Conservation (phyloP, 108 stramenopile genomes). For the Nitzschia putrida region DNA sequence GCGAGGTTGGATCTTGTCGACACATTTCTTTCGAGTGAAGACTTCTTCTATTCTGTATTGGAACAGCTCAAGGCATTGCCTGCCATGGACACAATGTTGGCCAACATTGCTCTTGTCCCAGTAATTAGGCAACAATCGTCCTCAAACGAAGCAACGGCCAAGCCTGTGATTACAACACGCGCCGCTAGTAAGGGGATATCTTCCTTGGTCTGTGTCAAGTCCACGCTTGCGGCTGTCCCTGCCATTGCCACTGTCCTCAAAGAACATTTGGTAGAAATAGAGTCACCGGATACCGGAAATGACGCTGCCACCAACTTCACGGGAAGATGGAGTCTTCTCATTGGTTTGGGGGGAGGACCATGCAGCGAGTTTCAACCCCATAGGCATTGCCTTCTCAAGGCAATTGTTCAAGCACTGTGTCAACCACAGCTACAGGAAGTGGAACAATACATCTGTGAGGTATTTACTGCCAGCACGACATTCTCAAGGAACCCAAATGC, state of each 20-base stretch:
- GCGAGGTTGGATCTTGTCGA: constrained; percentile 87
- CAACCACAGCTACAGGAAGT: constrained; percentile 69
- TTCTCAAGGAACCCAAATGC: constrained; percentile 77
- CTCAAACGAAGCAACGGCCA: constrained; percentile 5
- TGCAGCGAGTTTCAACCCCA: constrained; percentile 12
- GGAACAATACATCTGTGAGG: constrained; percentile 55
- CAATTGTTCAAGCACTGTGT: constrained; percentile 71
- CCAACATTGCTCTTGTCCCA: constrained; percentile 67
- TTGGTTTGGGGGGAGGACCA: constrained; percentile 64
- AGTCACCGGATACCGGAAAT: constrained; percentile 13
- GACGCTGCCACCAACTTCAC: constrained; percentile 45
- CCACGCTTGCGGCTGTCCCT: constrained; percentile 66
- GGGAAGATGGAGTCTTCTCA: constrained; percentile 56
- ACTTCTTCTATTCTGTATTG: constrained; percentile 82
- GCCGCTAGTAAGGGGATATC: constrained; percentile 84
- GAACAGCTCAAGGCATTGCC: constrained; percentile 80
- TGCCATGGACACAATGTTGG: constrained; percentile 82
- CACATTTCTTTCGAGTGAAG: constrained; percentile 72
- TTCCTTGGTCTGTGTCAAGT: constrained; percentile 84
- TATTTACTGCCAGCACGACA: constrained; percentile 78
- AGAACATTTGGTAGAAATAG: constrained; percentile 49
- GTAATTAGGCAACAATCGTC: constrained; percentile 3
- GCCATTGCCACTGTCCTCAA: constrained; percentile 65
- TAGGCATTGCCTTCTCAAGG: constrained; percentile 67
- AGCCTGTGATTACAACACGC: constrained; percentile 47